Evolutionary conservation across 305 asterid genomes (phyloP), one percentile per base, ranked within the genome.

Genomic region (Fraxinus floribunda): DNA sequence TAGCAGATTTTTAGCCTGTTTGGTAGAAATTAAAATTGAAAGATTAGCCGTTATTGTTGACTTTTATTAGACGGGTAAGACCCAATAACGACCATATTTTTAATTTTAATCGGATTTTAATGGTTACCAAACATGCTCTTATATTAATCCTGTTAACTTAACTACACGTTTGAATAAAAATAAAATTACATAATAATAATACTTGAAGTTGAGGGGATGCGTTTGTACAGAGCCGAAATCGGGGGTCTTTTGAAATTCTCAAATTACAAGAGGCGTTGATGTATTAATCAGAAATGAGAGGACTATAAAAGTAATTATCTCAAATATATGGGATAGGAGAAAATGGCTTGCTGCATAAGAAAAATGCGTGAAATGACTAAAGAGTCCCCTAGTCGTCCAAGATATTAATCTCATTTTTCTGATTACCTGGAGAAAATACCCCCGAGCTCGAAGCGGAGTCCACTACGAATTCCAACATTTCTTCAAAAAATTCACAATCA

Each of bases 401-500:
- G 68, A 57, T 57, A 57, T 18, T 57, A 6, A 1, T 57, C 66
- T n/a, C 1, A 57, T 83, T 73, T 13, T 22, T 29, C 82, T 20
- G 80, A 57, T 41, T 52, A 57, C 22, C 16, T 32, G 80, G 85
- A 24, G 81, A 34, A 20, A 44, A 73, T n/a, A 26, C 20, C 24
- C 64, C 82, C 81, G 52, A 77, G 78, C 76, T 38, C 72, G 35
- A 11, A 22, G 72, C 32, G 72, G 72, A 66, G 73, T 66, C 35
- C 35, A 24, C 73, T 64, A 22, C 34, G 73, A 44, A 44, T 73
- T 83, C 26, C 72, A 64, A 84, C 82, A 83, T 32, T 83, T 35
- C 30, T 82, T 29, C 29, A 41, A 57, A 73, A n/a, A 38, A 76
- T 5, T 75, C 52, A 46, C 78, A 44, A 22, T 70, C 64, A 72